Evolutionary conservation across 352 stramenopile genomes (phyloP), one percentile per base, ranked within the genome.

Genomic region (Phytophthora tubulina): DNA sequence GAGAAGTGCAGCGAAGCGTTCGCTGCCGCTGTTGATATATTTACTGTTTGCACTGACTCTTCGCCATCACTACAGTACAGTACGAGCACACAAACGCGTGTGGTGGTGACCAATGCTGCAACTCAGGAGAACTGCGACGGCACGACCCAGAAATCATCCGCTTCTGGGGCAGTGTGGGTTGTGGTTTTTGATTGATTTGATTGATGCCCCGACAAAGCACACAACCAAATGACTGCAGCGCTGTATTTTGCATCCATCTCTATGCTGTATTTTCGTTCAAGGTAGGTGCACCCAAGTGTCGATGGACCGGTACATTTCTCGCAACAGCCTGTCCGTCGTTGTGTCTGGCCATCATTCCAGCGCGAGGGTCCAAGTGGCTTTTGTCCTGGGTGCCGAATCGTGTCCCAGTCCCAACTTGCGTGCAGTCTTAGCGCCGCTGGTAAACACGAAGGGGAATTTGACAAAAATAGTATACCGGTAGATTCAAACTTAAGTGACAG

Each of bases 111-210:
- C 60, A n/a, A 54, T 71, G 63, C 38, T 57, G 36, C 27, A 50
- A 71, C 38, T 53, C 49, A 51, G 53, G 32, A 27, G 21, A 27
- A 27, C 21, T 27, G 21, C 65, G 41, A 72, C 58, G 4, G 27
- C 31, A 53, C 66, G 58, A 69, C 60, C 66, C 66, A 73, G 66
- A 73, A 71, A 73, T 73, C 66, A 73, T 69, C 66, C 65, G 65
- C 65, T 73, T 68, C 49, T 72, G 27, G 27, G 27, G 58, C 66
- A 73, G 32, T 58, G 49, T 73, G 66, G 66, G 66, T 73, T 73
- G 66, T 63, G 58, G 35, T 32, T 73, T 69, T 59, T 17, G 41
- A 46, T 42, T 64, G 58, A 63, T 64, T 73, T 73, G 66, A 69
- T 41, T 48, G 21, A 27, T 27, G 21, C 21, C 21, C 21, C 32